phyloP scores from a whole-genome alignment of 2,329 filamentous ascomycete genomes.

The Penicillium sp. region DNA sequence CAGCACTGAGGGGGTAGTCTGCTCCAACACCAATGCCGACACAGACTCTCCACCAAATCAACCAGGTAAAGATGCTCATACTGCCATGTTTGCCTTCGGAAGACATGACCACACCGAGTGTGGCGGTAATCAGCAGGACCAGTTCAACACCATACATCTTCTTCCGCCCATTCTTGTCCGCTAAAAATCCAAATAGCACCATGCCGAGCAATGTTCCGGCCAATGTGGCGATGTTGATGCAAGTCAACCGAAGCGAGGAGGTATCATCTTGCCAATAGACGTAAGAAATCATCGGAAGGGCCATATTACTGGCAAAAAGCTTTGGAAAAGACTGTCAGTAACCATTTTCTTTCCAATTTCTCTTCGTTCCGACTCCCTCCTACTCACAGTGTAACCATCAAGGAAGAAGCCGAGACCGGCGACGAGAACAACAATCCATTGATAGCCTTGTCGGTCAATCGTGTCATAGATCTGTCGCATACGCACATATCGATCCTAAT shows the following conservation, averaged over 20 bases:
- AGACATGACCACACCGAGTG: slow-evolving; percentile 49
- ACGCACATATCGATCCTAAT: slow-evolving; percentile 42
- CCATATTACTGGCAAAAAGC: slow-evolving; percentile 53
- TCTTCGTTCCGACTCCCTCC: not conserved
- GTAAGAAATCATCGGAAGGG: slow-evolving; percentile 50
- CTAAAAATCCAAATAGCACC: slow-evolving; percentile 48
- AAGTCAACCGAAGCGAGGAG: slow-evolving; percentile 36
- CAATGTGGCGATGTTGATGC: slow-evolving; percentile 50
- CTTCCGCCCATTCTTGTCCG: slow-evolving; percentile 50
- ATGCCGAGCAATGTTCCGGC: slow-evolving; percentile 50
- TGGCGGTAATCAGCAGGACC: slow-evolving; percentile 48
- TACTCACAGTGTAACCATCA: slow-evolving; percentile 45
- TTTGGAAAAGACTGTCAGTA: slow-evolving; percentile 12
- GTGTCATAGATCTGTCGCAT: slow-evolving; percentile 47
- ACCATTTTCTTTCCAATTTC: not conserved
- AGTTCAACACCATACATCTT: slow-evolving; percentile 55
- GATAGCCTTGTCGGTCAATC: slow-evolving; percentile 44
- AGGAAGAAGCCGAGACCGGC: slow-evolving; percentile 53
- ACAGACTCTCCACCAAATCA: slow-evolving; percentile 51
- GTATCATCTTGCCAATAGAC: slow-evolving; percentile 48
- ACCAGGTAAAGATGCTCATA: slow-evolving; percentile 48
- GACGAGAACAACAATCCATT: slow-evolving; percentile 48
- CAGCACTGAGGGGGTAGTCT: slow-evolving; percentile 66
- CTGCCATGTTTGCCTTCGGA: slow-evolving; percentile 44
- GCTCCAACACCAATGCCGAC: slow-evolving; percentile 62